Base-by-base conservation (phyloP, 2,329 filamentous ascomycete species). In the Alternaria infectoria region DNA sequence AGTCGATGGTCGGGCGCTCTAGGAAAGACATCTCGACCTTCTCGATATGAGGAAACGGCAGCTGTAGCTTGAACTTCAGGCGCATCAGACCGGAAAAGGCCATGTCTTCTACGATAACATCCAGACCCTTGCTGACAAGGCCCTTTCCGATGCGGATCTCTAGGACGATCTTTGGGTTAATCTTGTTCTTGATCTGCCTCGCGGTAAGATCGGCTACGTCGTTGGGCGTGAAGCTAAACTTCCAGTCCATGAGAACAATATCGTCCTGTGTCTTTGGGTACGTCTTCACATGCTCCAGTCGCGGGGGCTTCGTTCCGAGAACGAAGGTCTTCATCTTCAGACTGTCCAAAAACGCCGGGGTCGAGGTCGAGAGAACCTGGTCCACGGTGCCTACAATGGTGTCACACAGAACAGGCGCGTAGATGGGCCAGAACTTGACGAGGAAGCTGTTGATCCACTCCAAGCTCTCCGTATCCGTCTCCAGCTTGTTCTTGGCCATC, bases 401-500 rank as follows among this genome's bases (percentile, higher is more conserved):
- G 71, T 96, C 89, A 64, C 93, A 95, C 12, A 99, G 87, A 10
- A 98, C 93, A 1, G 96, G 96, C 59, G 96, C 93, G 79, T 97
- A 98, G 75, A 99, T 99, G 66, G 96, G 96, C 96, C 96, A 99
- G 83, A 99, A 99, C 80, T 99, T 99, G 82, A 96, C 89, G 73
- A 99, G 80, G 83, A 99, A 99, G 72, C 93, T 97, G 85, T 99
- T 99, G 80, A 99, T 98, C 96, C 96, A 99, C 80, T 99, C 96
- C 52, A 99, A 85, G 60, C 92, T 96, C 81, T 99, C 96, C 25
- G 89, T 89, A 72, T 99, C 96, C 9, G 90, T 96, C 72, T 98
- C 96, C 57, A 99, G 84, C 74, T 87, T 92, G 80, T 90, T 91
- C 81, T 97, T 92, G 12, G 91, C 90, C 85, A 97, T 86, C 80